These are phyloP conservation scores for Cupressus sempervirens DNA, from an alignment of 75 land plant species.

Conservation along the genomic window DNA sequence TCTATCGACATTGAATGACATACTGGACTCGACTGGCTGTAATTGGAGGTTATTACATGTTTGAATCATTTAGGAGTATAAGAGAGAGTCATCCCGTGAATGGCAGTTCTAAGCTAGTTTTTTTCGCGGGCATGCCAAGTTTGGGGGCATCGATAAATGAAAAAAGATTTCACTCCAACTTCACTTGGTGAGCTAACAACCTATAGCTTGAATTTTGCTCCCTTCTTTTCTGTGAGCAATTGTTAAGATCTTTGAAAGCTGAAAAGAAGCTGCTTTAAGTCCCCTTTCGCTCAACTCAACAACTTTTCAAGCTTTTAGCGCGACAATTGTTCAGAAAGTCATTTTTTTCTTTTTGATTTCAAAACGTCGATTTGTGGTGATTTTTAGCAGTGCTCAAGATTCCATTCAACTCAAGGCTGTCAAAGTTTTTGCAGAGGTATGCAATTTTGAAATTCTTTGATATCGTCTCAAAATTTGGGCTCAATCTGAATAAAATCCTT, in stretches of 20 bases:
- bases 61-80: no score
- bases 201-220: no score
- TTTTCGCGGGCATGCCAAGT: no score
- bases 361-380: not conserved
- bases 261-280: not conserved
- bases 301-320: not conserved
- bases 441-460: not conserved
- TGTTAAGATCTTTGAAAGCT: not conserved
- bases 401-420: not conserved
- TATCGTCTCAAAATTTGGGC: not conserved
- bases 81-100: no score
- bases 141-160: no score
- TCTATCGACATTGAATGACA: no score
- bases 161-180: no score
- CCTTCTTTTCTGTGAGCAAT: not conserved
- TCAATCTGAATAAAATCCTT: not conserved
- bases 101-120: no score
- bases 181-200: no score
- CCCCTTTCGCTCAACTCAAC: not conserved
- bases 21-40: no score
- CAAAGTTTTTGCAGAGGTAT: not conserved
- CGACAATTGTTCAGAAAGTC: not conserved
- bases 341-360: not conserved
- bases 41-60: no score
- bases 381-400: not conserved